Evolutionary conservation across 2,329 filamentous ascomycete genomes (phyloP).

Genomic region (Phaeosphaeriaceae sp.): DNA sequence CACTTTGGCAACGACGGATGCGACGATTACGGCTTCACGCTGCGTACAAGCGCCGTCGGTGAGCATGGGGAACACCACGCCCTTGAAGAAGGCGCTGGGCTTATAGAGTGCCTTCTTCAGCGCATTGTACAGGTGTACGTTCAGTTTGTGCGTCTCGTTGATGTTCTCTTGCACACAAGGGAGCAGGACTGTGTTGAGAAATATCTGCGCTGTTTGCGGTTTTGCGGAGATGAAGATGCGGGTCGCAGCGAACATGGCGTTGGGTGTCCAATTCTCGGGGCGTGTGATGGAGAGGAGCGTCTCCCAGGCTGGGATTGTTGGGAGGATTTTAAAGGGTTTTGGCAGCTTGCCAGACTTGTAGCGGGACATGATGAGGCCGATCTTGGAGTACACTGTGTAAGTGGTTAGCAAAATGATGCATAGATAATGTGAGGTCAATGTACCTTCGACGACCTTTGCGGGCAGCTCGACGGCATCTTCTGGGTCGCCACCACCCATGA

Average conservation of each 20-base stretch:
- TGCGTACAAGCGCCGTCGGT: conserved; percentile 86
- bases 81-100: conserved; percentile 95
- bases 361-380: conserved; percentile 85
- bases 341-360: conserved; percentile 97
- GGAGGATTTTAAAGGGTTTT: conserved; percentile 97
- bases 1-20: conserved; percentile 81
- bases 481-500: conserved; percentile 63
- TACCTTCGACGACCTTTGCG: conserved; percentile 81
- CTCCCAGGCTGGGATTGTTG: conserved; percentile 90
- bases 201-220: conserved; percentile 79
- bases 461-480: conserved; percentile 88
- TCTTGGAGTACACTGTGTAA: conserved; percentile 80
- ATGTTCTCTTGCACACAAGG: conserved; percentile 94
- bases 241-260: conserved; percentile 87
- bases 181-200: conserved; percentile 85
- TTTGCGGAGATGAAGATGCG: conserved; percentile 90
- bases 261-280: conserved; percentile 78
- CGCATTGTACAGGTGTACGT: conserved; percentile 92
- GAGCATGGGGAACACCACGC: conserved; percentile 89
- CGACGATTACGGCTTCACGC: conserved; percentile 89
- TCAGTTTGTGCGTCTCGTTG: conserved; percentile 90
- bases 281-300: conserved; percentile 84
- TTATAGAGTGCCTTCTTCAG: conserved; percentile 94
- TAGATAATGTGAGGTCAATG: neutral
- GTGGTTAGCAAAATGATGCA: conserved; percentile 12